Evolutionary conservation across 331 rosid species (phyloP).

Genomic region (Phaseolus coccineus): DNA sequence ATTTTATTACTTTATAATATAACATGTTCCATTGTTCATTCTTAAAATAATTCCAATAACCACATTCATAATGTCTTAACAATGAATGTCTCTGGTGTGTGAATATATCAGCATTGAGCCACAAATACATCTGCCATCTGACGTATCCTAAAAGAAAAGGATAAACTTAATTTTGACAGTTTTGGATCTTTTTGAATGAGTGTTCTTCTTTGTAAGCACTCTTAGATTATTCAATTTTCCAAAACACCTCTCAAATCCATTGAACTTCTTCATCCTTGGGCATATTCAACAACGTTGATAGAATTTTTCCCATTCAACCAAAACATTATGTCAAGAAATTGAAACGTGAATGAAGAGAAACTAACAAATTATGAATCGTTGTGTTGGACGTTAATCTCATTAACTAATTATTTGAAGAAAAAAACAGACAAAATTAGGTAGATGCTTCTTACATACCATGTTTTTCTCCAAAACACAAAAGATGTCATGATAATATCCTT

Average conservation of each 20-base stretch:
- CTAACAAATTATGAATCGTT: not conserved
- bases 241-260: slow-evolving; percentile 11
- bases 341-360: not conserved
- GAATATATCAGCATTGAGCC: no score
- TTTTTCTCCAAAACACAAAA: not conserved
- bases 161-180: no score
- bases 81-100: no score
- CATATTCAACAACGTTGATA: slow-evolving; percentile 1
- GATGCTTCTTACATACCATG: not conserved
- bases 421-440: not conserved
- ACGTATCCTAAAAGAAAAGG: no score
- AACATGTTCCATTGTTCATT: no score
- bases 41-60: no score
- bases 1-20: no score
- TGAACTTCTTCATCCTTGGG: not conserved
- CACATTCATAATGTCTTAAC: no score
- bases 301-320: not conserved
- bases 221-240: not conserved
- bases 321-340: not conserved
- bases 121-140: no score
- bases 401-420: not conserved
- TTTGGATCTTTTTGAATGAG: no score
- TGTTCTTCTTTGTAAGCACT: no score
- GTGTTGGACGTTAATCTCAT: not conserved
- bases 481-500: slow-evolving; percentile 4